Conservation (phyloP, 805 yeast species). For the Wickerhamomyces canadensis region DNA sequence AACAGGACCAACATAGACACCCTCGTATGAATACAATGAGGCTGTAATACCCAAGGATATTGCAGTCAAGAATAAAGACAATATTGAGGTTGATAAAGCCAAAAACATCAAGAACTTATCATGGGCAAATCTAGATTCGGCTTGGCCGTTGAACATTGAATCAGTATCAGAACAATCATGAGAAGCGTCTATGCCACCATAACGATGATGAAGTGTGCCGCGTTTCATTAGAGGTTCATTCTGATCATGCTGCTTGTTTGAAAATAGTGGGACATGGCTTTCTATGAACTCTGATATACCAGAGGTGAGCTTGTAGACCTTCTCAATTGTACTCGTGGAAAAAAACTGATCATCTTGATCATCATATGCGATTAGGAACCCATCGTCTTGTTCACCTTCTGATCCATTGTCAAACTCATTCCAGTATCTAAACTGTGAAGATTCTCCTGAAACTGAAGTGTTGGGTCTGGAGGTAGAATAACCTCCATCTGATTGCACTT, state of each 20-base stretch:
- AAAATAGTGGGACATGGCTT: no score
- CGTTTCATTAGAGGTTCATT: neutral
- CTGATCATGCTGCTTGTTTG: no score
- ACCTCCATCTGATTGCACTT: neutral
- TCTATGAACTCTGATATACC: conserved; percentile 9
- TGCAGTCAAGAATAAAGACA: conserved; percentile 37
- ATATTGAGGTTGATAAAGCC: conserved; percentile 33
- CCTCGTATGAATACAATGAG: conserved; percentile 21
- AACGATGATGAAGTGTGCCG: no score
- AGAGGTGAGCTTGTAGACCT: conserved; percentile 19
- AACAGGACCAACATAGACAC: conserved; percentile 19
- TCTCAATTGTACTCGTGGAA: conserved; percentile 23
- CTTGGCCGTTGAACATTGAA: conserved; percentile 7
- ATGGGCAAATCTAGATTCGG: conserved; percentile 22
- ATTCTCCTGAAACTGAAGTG: conserved; percentile 12
- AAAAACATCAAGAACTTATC: conserved; percentile 40
- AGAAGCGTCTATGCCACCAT: neutral
- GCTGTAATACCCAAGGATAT: conserved; percentile 39
- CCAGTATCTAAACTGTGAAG: conserved; percentile 44
- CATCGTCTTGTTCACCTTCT: conserved; percentile 40
- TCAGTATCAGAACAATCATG: conserved; percentile 11
- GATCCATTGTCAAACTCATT: conserved; percentile 63
- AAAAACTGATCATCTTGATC: conserved; percentile 25
- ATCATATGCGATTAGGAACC: conserved; percentile 30
- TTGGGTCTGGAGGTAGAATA: neutral